These are phyloP conservation scores for Amanita brunnescens DNA, from an alignment of 768 basidiomycete species.

Conservation along the genomic window DNA sequence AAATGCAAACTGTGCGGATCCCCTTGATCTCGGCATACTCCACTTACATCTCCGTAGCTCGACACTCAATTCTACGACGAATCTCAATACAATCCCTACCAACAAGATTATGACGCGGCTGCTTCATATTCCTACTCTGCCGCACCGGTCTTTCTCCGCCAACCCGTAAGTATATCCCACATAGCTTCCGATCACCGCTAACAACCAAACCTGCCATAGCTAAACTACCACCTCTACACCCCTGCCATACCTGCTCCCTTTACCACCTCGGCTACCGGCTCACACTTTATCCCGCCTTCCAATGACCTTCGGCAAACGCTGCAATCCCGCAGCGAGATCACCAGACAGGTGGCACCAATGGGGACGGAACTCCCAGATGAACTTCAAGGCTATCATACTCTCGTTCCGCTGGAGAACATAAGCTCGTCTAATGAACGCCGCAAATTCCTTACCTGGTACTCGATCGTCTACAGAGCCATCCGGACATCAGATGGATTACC, in stretches of 20 bases:
- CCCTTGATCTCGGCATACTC: not conserved
- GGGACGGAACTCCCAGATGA: slow-evolving; percentile 72
- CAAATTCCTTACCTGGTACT: slow-evolving; percentile 79
- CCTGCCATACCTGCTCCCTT: slow-evolving; percentile 51
- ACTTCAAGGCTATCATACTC: slow-evolving; percentile 82
- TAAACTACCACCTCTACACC: slow-evolving; percentile 92
- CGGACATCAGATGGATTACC: slow-evolving; percentile 67
- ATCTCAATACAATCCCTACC: slow-evolving; percentile 8
- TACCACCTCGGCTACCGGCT: slow-evolving; percentile 31
- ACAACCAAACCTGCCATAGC: slow-evolving; percentile 33
- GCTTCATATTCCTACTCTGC: not conserved
- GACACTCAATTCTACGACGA: slow-evolving; percentile 7
- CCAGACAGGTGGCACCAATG: slow-evolving; percentile 39
- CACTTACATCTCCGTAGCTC: slow-evolving; percentile 1
- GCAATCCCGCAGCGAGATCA: slow-evolving; percentile 55
- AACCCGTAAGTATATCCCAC: not conserved
- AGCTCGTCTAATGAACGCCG: slow-evolving; percentile 43
- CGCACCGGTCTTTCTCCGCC: slow-evolving; percentile 8
- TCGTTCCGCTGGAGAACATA: slow-evolving; percentile 67
- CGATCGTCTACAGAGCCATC: slow-evolving; percentile 77
- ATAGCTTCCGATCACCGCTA: not conserved
- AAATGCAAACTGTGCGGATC: slow-evolving; percentile 24
- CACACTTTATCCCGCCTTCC: slow-evolving; percentile 64
- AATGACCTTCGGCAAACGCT: slow-evolving; percentile 33
- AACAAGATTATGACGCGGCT: slow-evolving; percentile 3